Evolutionary conservation across 441 rosid species (phyloP), one percentile per base, ranked within the genome.

Genomic region (Brassica balearica): DNA sequence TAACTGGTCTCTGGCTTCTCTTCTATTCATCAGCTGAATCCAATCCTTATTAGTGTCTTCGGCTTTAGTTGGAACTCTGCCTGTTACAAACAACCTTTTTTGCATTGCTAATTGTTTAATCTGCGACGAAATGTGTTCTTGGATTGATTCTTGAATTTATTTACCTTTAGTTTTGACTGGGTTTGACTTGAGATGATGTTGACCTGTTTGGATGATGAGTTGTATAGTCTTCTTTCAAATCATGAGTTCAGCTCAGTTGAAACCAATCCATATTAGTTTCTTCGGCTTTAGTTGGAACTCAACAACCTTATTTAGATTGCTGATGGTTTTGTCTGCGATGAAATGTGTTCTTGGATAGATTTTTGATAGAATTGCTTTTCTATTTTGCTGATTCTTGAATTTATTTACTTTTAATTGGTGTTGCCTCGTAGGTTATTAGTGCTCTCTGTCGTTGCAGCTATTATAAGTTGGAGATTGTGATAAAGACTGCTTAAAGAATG

Each of bases 401-500:
- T 48, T 61, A 11, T 14, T 73, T 79, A 32, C 23, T 68, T 5
- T 17, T 17, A 17, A 8, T 59, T 67, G 69, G 19, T 80, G 10
- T 48, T 72, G 46, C n/a, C 15, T 75, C 66, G 6, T 72, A 76
- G 77, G 74, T 34, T 22, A 51, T 19, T 71, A 60, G 70, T 72
- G 17, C 0, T 15, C 17, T 15, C 61, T 48, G 20, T 68, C 51
- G 36, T 55, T 71, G 77, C 65, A 8, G 65, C 32, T 3, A 71
- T 55, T 60, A 29, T 81, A 66, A 76, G 80, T 67, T 81, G 81
- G 46, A 65, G 73, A 81, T 4, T 68, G 68, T 25, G 48, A 12
- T 64, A 68, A 68, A 68, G 77, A 55, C 71, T 76, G 68, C 78
- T 72, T 72, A 6, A 77, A 85, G 53, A 74, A 92, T 95, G 97